Percentiles rank a stretch among this genome's conserved stretches.
Evolutionary conservation across 148 eudicot genomes (phyloP).

Genomic region (Agrostemma githago): DNA sequence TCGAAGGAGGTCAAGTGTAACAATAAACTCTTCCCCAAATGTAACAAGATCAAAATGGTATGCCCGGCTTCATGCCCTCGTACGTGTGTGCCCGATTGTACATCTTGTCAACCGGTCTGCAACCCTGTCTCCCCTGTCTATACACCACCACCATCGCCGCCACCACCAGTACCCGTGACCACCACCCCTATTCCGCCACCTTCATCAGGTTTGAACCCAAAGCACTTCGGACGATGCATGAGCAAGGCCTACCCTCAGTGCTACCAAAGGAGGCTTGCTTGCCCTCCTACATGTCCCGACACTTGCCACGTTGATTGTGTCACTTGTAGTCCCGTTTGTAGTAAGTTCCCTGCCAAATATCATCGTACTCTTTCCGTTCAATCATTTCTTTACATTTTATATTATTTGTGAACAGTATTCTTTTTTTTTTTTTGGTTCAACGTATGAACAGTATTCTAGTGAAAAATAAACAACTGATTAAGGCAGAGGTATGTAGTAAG

Average conservation of each 20-base stretch:
- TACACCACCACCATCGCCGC: constrained; percentile 9
- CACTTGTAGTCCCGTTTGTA: constrained; percentile 49
- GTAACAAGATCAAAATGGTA: constrained; percentile 12
- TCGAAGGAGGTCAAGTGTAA: constrained; percentile 29
- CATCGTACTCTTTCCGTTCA: neutral
- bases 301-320: constrained; percentile 50
- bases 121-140: neutral
- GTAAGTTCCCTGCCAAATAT: constrained; percentile 26
- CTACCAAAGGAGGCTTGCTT: constrained; percentile 30
- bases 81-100: constrained; percentile 28
- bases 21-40: constrained; percentile 16
- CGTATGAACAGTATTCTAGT: no score
- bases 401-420: no score
- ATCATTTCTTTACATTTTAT: no score
- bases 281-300: constrained; percentile 39
- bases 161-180: constrained; percentile 5
- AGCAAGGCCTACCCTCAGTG: constrained; percentile 29
- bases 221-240: constrained; percentile 44
- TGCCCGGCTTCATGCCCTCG: constrained; percentile 35
- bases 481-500: no score
- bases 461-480: no score
- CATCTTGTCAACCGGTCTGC: constrained; percentile 26
- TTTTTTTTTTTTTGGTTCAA: no score
- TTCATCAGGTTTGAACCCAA: constrained; percentile 14
- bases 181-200: constrained; percentile 20